These are phyloP conservation scores for Camillea tinctor DNA, from an alignment of 2,329 filamentous ascomycete species.

Conservation along the genomic window DNA sequence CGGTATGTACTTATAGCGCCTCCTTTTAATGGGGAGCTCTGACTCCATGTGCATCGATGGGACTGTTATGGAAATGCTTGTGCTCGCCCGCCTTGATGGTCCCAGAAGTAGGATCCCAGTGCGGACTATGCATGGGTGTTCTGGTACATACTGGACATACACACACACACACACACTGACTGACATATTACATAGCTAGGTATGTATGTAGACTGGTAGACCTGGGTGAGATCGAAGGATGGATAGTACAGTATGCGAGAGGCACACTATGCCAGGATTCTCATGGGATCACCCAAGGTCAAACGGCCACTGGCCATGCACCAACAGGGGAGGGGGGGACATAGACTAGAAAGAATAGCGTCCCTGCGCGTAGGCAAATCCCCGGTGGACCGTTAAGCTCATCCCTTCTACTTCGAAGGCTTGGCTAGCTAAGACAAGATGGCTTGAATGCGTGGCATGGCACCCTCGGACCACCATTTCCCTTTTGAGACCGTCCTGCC, in stretches of 20 bases:
- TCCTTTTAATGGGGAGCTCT: constrained; percentile 40
- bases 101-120: constrained; percentile 23
- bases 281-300: constrained; percentile 38
- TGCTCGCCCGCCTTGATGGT: constrained; percentile 27
- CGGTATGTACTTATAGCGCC: constrained; percentile 40
- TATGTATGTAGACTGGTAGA: constrained; percentile 7
- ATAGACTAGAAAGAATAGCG: constrained; percentile 21
- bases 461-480: constrained; percentile 31
- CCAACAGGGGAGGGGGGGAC: constrained; percentile 21
- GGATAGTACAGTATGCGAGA: constrained; percentile 26
- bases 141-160: constrained; percentile 14
- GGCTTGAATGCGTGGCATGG: constrained; percentile 22
- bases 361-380: constrained; percentile 21
- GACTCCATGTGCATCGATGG: constrained; percentile 40
- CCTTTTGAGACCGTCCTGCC: constrained; percentile 30
- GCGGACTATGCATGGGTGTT: constrained; percentile 21
- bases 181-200: constrained; percentile 14
- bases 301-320: constrained; percentile 37
- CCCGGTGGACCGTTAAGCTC: constrained; percentile 28
- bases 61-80: constrained; percentile 24
- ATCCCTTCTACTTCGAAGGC: constrained; percentile 23
- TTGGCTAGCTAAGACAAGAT: constrained; percentile 19
- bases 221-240: constrained; percentile 35
- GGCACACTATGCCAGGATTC: constrained; percentile 31
- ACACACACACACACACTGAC: too few relatives aligned